phyloP scores from a whole-genome alignment of 805 yeast species.

The Candida silvicultrix region DNA sequence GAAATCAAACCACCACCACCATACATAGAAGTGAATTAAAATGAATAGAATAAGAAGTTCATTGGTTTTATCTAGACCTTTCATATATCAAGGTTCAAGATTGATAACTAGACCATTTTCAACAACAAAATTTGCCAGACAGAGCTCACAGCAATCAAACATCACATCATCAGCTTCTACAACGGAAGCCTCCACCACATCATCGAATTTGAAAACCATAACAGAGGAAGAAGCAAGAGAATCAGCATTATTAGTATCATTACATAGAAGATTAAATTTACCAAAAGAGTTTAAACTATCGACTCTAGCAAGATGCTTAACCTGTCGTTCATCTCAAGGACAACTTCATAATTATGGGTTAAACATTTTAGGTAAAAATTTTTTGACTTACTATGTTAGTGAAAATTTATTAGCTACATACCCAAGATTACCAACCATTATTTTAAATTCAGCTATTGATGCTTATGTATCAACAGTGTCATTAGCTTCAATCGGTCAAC shows the following conservation, averaged over 20 bases:
- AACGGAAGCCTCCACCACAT: neutral
- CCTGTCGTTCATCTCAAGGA: constrained; percentile 41
- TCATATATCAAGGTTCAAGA: neutral
- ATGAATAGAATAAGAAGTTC: neutral
- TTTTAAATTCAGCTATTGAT: constrained; percentile 69
- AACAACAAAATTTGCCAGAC: neutral
- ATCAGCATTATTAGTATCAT: constrained; percentile 69
- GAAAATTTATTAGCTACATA: constrained; percentile 69
- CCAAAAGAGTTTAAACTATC: constrained; percentile 51
- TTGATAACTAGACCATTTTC: neutral
- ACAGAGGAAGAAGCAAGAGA: constrained; percentile 46
- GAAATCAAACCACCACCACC: no score
- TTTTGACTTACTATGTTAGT: constrained; percentile 68
- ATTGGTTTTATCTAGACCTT: neutral
- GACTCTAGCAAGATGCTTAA: constrained; percentile 75
- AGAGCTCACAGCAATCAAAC: neutral
- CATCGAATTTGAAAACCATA: constrained; percentile 20
- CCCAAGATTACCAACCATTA: constrained; percentile 84
- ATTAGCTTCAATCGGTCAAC: constrained; percentile 57
- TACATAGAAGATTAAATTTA: constrained; percentile 70
- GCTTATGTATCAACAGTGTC: constrained; percentile 66
- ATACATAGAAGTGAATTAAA: neutral
- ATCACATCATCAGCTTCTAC: neutral
- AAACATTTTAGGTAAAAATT: constrained; percentile 73
- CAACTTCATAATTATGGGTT: constrained; percentile 68